Percentiles rank a stretch among this genome's conserved stretches.
Evolutionary conservation across 2,329 filamentous ascomycete genomes (phyloP).

Genomic region (Sclerotiophoma versabilis): DNA sequence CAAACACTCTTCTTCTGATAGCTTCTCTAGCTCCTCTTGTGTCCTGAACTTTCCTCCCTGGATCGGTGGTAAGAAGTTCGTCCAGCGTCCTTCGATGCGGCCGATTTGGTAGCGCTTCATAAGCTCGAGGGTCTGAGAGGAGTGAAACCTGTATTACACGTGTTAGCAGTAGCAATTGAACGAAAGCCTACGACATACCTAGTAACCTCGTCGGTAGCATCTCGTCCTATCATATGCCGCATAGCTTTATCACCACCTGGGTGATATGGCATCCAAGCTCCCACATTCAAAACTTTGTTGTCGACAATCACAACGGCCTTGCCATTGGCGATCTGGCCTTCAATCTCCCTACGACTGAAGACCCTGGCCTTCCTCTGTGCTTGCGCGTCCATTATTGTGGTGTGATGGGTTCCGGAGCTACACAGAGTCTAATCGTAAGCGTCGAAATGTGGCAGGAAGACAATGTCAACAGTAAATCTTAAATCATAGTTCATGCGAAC

Average conservation of each 20-base stretch:
- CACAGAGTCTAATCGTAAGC: neutral
- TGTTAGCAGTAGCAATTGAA: slow-evolving; percentile 8
- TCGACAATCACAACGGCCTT: slow-evolving; percentile 82
- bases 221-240: slow-evolving; percentile 88
- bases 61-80: slow-evolving; percentile 88
- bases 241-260: slow-evolving; percentile 93
- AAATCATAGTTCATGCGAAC: slow-evolving; percentile 13
- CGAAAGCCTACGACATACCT: slow-evolving; percentile 65
- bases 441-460: neutral
- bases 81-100: slow-evolving; percentile 79
- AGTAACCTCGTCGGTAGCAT: slow-evolving; percentile 93
- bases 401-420: slow-evolving; percentile 1
- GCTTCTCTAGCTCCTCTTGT: slow-evolving; percentile 49
- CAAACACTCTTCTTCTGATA: slow-evolving; percentile 46
- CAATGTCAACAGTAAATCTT: neutral
- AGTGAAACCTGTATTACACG: slow-evolving; percentile 72
- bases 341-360: slow-evolving; percentile 71
- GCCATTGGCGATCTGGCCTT: slow-evolving; percentile 83
- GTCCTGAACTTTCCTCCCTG: slow-evolving; percentile 82
- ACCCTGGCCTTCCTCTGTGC: slow-evolving; percentile 55
- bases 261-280: slow-evolving; percentile 87
- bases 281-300: slow-evolving; percentile 81
- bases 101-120: slow-evolving; percentile 89
- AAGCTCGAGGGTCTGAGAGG: slow-evolving; percentile 72
- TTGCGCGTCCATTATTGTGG: slow-evolving; percentile 37